These are phyloP conservation scores for Trapa incisa DNA, from an alignment of 345 rosid species.

Conservation along the genomic window DNA sequence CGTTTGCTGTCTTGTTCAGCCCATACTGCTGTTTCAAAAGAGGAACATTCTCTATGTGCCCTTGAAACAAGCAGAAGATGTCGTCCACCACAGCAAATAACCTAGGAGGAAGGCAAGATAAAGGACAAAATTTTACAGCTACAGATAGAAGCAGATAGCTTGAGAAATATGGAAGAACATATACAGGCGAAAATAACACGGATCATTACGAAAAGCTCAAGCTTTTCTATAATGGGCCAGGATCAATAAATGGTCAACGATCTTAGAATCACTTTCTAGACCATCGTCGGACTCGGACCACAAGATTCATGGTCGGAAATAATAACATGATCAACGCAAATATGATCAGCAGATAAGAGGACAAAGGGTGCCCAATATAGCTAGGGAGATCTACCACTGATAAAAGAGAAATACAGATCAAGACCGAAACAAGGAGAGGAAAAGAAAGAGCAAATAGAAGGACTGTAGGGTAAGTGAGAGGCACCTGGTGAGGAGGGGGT, in stretches of 20 bases:
- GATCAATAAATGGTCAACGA: no score
- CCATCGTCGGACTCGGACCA: no score
- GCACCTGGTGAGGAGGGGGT: slow-evolving; percentile 85
- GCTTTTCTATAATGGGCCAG: no score
- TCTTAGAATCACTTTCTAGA: no score
- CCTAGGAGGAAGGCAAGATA: slow-evolving; percentile 20
- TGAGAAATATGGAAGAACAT: not conserved
- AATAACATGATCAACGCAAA: no score
- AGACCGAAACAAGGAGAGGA: not conserved
- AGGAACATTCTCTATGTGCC: slow-evolving; percentile 75
- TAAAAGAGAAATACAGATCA: not conserved
- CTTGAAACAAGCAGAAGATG: slow-evolving; percentile 90
- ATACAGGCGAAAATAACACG: not conserved
- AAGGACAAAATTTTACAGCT: not conserved
- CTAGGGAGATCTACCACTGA: no score
- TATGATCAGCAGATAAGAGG: no score
- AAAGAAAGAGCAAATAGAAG: no score
- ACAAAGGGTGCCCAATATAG: no score
- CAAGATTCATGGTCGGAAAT: no score
- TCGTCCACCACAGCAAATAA: slow-evolving; percentile 84
- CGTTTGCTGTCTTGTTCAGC: slow-evolving; percentile 70
- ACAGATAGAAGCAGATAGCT: not conserved
- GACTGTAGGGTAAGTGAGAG: no score
- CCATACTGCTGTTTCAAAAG: slow-evolving; percentile 91
- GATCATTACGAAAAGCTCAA: no score